These are phyloP conservation scores for Scenedesmus sp. DNA, from an alignment of 163 green algal species.

Conservation along the genomic window DNA sequence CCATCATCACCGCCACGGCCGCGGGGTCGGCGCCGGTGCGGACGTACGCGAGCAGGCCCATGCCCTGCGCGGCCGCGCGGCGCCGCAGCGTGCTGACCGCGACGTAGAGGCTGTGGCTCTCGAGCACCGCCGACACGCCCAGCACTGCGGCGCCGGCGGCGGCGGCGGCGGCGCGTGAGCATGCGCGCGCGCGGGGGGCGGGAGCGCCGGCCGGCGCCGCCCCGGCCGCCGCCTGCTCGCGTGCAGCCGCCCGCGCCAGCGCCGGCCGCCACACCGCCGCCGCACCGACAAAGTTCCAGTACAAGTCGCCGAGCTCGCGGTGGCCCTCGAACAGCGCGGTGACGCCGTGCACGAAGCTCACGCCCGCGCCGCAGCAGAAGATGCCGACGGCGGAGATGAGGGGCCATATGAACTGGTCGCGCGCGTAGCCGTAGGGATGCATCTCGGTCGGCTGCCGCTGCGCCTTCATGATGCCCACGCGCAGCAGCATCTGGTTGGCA, in stretches of 20 bases:
- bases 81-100: constrained; percentile 70
- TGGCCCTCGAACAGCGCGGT: constrained; percentile 64
- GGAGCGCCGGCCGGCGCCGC: too few species aligned
- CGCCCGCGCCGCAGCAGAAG: constrained; percentile 92
- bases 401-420: constrained; percentile 94
- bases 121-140: constrained; percentile 74
- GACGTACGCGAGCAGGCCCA: constrained; percentile 57
- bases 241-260: too few species aligned
- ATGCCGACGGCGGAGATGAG: constrained; percentile 94
- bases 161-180: not conserved
- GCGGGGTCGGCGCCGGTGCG: constrained; percentile 80
- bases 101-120: constrained; percentile 86
- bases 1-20: constrained; percentile 88
- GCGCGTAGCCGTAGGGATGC: constrained; percentile 92
- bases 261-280: too few species aligned
- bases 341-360: constrained; percentile 87
- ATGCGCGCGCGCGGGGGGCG: too few species aligned
- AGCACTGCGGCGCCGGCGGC: constrained; percentile 66
- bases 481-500: constrained; percentile 86
- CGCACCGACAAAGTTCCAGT: constrained; percentile 58
- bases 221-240: too few species aligned
- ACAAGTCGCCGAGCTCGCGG: constrained; percentile 51
- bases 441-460: constrained; percentile 71
- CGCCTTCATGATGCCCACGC: constrained; percentile 80
- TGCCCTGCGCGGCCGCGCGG: constrained; percentile 62